Evolutionary conservation across 805 yeast genomes (phyloP).

Genomic region (Wickerhamiella slavikovae): DNA sequence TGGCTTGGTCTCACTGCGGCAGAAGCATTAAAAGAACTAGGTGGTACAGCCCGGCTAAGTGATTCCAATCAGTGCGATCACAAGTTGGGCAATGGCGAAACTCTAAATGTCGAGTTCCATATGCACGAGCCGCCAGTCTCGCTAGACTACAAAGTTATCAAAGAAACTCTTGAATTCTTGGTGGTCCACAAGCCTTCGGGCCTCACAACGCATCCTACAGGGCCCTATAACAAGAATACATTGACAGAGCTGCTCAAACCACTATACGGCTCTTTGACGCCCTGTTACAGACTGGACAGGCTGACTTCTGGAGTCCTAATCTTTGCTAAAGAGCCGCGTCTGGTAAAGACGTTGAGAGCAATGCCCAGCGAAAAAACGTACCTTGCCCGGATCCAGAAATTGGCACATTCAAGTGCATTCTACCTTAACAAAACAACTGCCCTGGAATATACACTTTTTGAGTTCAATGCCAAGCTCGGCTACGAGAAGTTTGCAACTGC

Average conservation of each 20-base stretch:
- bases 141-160: too few species aligned
- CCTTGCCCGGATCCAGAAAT: conserved; percentile 2
- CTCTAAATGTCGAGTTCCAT: too few species aligned
- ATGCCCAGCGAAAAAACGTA: conserved; percentile 2
- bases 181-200: conserved; percentile 89
- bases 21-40: too few species aligned
- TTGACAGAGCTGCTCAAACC: conserved; percentile 10
- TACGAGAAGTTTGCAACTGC: conserved; percentile 5
- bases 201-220: conserved; percentile 89
- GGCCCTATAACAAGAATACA: conserved; percentile 46
- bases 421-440: neutral
- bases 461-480: conserved; percentile 12
- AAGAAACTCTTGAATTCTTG: too few species aligned
- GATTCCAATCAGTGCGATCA: too few species aligned
- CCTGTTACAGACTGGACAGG: conserved; percentile 13
- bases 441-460: conserved; percentile 6
- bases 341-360: conserved; percentile 3
- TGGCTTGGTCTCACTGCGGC: too few species aligned
- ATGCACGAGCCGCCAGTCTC: conserved; percentile 76
- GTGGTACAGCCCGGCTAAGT: too few species aligned
- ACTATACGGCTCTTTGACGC: conserved; percentile 7
- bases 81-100: too few species aligned
- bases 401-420: too few species aligned
- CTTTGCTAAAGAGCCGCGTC: conserved; percentile 6
- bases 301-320: conserved; percentile 14